These are phyloP conservation scores for Sphaerosporella brunnea DNA, from an alignment of 495 filamentous ascomycete genomes.

Conservation along the genomic window DNA sequence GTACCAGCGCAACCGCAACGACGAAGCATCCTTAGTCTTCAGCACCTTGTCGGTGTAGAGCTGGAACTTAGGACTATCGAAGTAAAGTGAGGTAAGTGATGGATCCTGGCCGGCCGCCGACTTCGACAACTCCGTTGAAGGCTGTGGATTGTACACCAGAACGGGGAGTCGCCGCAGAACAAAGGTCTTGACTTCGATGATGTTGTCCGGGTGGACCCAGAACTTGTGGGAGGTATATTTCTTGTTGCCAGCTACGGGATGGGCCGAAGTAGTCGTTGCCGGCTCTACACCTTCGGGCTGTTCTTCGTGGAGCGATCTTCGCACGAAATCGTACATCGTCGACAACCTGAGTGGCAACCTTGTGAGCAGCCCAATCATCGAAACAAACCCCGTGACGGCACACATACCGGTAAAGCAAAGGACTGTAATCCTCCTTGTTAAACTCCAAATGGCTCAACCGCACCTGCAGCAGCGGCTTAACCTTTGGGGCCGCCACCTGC, in stretches of 20 bases:
- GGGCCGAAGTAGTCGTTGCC: constrained; percentile 9
- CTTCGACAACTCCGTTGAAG: constrained; percentile 59
- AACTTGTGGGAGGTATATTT: constrained; percentile 86
- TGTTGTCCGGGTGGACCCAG: constrained; percentile 89
- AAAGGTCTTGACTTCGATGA: constrained; percentile 87
- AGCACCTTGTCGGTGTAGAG: constrained; percentile 75
- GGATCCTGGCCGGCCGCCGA: constrained; percentile 64
- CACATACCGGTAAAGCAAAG: constrained; percentile 53
- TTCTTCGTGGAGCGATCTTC: constrained; percentile 54
- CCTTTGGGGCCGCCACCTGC: constrained; percentile 45
- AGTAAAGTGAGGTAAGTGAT: constrained; percentile 86
- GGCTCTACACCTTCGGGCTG: neutral
- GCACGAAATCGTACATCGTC: constrained; percentile 86
- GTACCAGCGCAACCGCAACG: constrained; percentile 78
- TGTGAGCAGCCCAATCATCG: constrained; percentile 2
- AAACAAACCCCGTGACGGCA: neutral
- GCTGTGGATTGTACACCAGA: constrained; percentile 76
- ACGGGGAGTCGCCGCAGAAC: constrained; percentile 79
- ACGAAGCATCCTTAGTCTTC: constrained; percentile 56
- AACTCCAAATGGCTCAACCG: constrained; percentile 72
- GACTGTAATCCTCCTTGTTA: constrained; percentile 88
- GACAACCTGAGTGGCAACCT: constrained; percentile 38
- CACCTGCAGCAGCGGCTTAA: constrained; percentile 77
- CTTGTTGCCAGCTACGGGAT: constrained; percentile 14
- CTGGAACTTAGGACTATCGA: constrained; percentile 69